A percentile compares a stretch with the other conserved stretches of the same genome.
These are phyloP conservation scores for Trametes polyzona DNA, from an alignment of 1,284 basidiomycete species.

Conservation along the genomic window DNA sequence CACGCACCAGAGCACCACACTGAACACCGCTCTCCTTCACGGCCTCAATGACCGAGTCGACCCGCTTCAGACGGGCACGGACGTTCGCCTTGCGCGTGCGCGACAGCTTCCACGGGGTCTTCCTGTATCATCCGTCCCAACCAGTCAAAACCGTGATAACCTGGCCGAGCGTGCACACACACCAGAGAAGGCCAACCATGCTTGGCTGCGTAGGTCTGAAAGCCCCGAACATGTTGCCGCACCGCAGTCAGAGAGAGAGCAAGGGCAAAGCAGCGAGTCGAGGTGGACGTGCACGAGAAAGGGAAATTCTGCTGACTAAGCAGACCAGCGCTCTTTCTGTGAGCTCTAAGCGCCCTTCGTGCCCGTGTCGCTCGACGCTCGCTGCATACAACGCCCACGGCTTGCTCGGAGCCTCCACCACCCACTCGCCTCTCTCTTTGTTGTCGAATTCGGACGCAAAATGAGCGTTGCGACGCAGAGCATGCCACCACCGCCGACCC, in stretches of 20 bases:
- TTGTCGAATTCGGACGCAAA: conserved; percentile 6
- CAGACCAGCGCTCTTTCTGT: conserved; percentile 10
- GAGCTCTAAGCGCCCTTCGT: not conserved
- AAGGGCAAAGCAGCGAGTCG: conserved; percentile 8
- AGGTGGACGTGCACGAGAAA: conserved; percentile 18
- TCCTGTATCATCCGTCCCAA: conserved; percentile 66
- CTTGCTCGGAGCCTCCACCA: conserved; percentile 11
- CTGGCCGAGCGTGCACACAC: conserved; percentile 18
- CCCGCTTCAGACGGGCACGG: conserved; percentile 85
- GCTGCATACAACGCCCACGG: conserved; percentile 5
- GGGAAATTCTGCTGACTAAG: conserved; percentile 34
- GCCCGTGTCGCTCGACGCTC: too few species aligned
- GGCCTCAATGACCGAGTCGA: conserved; percentile 92
- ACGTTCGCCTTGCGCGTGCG: conserved; percentile 91
- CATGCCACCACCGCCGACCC: conserved; percentile 37
- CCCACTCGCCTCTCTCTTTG: not conserved
- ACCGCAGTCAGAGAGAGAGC: conserved; percentile 6
- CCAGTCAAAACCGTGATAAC: not conserved
- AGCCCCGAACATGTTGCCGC: conserved; percentile 69
- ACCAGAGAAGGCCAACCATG: conserved; percentile 82
- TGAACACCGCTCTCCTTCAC: conserved; percentile 82
- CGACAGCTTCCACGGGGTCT: conserved; percentile 93
- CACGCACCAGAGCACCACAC: conserved; percentile 73
- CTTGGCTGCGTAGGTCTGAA: conserved; percentile 71
- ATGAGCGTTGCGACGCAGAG: conserved; percentile 49